Evolutionary conservation across 352 stramenopile species (phyloP), one percentile per base, ranked within the genome.

Genomic region (Albugo candida): DNA sequence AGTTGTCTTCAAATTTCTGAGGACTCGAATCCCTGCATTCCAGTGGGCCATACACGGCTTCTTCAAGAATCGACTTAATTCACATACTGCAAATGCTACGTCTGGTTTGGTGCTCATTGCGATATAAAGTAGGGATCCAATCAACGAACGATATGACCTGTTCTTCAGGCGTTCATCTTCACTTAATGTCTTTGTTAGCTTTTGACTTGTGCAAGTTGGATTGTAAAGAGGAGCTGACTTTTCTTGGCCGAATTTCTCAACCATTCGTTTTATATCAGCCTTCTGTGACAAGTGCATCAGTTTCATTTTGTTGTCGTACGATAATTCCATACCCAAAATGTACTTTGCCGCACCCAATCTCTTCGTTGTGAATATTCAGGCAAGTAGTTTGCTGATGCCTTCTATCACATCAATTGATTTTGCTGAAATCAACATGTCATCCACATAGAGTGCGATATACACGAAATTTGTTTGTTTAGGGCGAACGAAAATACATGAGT

Each of bases 301-400:
- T 13, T n/a, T 39, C 2, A 21, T 45, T 0, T 2, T 12, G 27
- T 35, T 20, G 16, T 59, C 41, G 21, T 55, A 47, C 2, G 56
- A 41, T 5, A 66, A 53, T 14, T 66, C 49, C 49, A 61, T 56
- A 0, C 49, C 59, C 8, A 63, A 13, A 2, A 63, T 59, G 24
- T 58, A 54, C 18, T 50, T 55, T 2, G 21, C 51, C 4, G 2
- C 13, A 2, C 47, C 45, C 8, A 62, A 13, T 8, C 55, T 52
- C 34, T 62, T 60, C 34, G 59, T 61, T 24, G 48, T 54, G 37
- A 59, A 60, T 17, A 0, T 10, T 1, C 5, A 24, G 21, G 52
- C 54, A 0, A 59, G n/a, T 0, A 24, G 37, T 6, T 14, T n/a
- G 45, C 59, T 56, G 8, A 61, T 51, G 1, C 49, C 36, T 24